Evolutionary conservation across 2,329 filamentous ascomycete species (phyloP).

Genomic region (Cytospora schulzeri): DNA sequence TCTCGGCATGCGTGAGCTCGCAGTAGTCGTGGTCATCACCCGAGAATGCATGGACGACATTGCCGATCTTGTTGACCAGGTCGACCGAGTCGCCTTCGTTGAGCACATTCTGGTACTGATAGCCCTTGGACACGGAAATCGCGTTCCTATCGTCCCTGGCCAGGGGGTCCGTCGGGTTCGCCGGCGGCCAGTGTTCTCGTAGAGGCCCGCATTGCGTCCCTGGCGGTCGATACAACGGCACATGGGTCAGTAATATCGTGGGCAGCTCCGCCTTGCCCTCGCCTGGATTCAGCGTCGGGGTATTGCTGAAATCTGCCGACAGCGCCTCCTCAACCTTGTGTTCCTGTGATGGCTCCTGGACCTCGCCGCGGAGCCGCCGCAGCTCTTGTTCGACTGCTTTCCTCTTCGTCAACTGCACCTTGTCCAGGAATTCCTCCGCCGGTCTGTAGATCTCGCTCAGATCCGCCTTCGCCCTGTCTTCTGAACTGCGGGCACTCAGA

Average conservation of each 20-base stretch:
- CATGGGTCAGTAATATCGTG: conserved; percentile 86
- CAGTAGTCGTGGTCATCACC: conserved; percentile 99
- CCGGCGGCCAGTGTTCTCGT: conserved; percentile 80
- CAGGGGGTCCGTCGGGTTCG: conserved; percentile 57
- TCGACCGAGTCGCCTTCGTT: conserved; percentile 73
- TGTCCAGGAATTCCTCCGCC: conserved; percentile 73
- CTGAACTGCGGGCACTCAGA: conserved; percentile 69
- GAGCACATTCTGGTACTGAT: conserved; percentile 97
- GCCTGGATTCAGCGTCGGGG: conserved; percentile 45
- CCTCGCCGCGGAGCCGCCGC: conserved; percentile 62
- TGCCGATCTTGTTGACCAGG: conserved; percentile 76
- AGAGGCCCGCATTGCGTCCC: conserved; percentile 86
- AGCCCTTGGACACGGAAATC: conserved; percentile 75
- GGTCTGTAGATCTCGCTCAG: conserved; percentile 71
- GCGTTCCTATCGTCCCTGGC: conserved; percentile 72
- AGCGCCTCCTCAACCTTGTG: conserved; percentile 62
- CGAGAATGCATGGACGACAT: conserved; percentile 84
- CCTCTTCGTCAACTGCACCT: conserved; percentile 64
- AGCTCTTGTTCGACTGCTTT: conserved; percentile 72
- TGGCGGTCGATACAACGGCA: conserved; percentile 80
- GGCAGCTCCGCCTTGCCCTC: conserved; percentile 67
- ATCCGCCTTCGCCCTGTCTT: conserved; percentile 53
- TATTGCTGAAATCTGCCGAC: conserved; percentile 47
- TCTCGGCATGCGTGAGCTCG: conserved; percentile 76
- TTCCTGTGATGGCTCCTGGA: conserved; percentile 55